Evolutionary conservation across 2,329 filamentous ascomycete species (phyloP).

Genomic region (Elsinoe arachidis): DNA sequence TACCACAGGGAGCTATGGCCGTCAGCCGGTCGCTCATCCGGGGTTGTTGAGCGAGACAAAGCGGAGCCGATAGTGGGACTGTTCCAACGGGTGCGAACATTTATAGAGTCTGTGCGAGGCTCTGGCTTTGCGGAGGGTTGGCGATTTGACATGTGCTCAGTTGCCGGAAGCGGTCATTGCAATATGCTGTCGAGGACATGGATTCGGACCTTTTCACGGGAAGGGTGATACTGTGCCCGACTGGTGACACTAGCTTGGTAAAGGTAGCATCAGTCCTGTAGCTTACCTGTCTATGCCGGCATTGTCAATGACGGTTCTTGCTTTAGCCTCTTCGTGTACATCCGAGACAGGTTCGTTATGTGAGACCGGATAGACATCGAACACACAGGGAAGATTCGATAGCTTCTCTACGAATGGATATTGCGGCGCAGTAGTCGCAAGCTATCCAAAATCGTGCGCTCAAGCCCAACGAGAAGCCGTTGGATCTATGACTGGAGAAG

Average conservation of each 20-base stretch:
- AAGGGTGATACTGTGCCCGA: too few relatives aligned
- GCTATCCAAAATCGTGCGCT: not conserved
- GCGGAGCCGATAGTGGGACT: constrained; percentile 1
- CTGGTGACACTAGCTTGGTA: too few relatives aligned
- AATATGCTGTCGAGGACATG: not conserved
- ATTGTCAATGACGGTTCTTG: not conserved
- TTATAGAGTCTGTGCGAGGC: constrained; percentile 5
- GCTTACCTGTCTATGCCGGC: not conserved
- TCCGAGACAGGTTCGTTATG: constrained; percentile 3
- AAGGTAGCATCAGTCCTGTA: not conserved
- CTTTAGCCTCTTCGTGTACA: not conserved
- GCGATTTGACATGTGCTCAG: not conserved
- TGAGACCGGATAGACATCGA: constrained; percentile 5
- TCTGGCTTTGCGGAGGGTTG: too few relatives aligned
- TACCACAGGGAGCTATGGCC: not conserved
- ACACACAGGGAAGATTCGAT: not conserved
- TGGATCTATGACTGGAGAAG: not conserved
- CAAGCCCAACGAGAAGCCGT: not conserved
- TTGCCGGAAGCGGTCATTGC: not conserved
- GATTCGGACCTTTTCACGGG: too few relatives aligned
- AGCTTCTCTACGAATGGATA: not conserved
- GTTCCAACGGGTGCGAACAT: not conserved
- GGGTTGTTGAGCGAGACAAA: constrained; percentile 11
- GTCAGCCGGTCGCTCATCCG: not conserved
- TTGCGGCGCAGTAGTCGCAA: not conserved